Evolutionary conservation across 768 basidiomycete species (phyloP).

Genomic region (Serendipita sp.): DNA sequence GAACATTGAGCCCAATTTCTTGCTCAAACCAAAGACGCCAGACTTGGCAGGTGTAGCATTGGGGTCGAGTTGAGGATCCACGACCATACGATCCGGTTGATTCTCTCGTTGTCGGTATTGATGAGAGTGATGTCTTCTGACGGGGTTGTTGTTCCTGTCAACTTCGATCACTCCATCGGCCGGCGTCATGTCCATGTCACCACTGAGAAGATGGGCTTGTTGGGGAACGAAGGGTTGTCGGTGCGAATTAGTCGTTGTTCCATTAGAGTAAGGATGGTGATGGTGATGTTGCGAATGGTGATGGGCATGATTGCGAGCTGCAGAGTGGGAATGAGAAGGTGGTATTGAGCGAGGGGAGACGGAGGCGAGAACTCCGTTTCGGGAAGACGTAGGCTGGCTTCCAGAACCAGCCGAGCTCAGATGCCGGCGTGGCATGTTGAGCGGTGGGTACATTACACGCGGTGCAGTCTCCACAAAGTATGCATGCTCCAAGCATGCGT

Average conservation of each 20-base stretch:
- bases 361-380: conserved; percentile 21
- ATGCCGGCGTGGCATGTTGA: conserved; percentile 21
- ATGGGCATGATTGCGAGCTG: conserved; percentile 22
- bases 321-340: conserved; percentile 36
- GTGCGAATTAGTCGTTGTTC: conserved; percentile 21
- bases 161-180: conserved; percentile 2
- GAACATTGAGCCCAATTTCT: conserved; percentile 39
- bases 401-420: conserved; percentile 8
- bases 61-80: not conserved
- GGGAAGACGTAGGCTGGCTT: conserved; percentile 20
- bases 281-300: conserved; percentile 27
- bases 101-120: not conserved
- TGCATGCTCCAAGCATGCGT: conserved; percentile 72
- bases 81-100: not conserved
- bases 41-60: not conserved
- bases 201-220: not conserved
- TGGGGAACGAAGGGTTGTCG: conserved; percentile 15
- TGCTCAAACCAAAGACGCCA: not conserved
- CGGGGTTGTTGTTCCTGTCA: not conserved
- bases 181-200: conserved; percentile 1
- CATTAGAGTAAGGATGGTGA: conserved; percentile 30
- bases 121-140: not conserved
- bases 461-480: conserved; percentile 73
- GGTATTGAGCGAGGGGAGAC: conserved; percentile 30
- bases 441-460: conserved; percentile 49